A percentile compares a stretch with the other conserved stretches of the same genome.
Evolutionary conservation across 2,329 filamentous ascomycete genomes (phyloP).

Genomic region (Hymenoscyphus albidus): DNA sequence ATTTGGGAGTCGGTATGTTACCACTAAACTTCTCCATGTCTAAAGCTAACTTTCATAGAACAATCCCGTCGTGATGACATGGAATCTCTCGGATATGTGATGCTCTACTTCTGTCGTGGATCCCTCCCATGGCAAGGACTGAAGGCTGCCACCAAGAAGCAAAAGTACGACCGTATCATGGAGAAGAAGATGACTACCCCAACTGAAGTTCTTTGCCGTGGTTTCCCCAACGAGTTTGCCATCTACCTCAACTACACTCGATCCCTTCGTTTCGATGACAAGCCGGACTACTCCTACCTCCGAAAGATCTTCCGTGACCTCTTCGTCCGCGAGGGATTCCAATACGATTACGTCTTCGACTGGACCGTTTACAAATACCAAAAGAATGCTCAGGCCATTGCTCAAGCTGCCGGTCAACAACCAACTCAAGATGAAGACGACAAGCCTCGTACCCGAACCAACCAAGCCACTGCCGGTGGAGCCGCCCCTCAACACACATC

Average conservation of each 20-base stretch:
- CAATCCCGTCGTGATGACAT: conserved; percentile 99
- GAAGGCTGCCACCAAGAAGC: conserved; percentile 98
- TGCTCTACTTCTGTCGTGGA: conserved; percentile 99
- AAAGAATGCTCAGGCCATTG: conserved; percentile 96
- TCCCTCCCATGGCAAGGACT: conserved; percentile 98
- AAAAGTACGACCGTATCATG: conserved; percentile 99
- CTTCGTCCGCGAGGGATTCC: conserved; percentile 97
- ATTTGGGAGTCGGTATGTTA: conserved; percentile 78
- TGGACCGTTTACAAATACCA: conserved; percentile 99
- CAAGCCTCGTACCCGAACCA: conserved; percentile 66
- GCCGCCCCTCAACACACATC: conserved; percentile 48
- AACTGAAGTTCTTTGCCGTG: conserved; percentile 96
- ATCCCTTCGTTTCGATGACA: conserved; percentile 97
- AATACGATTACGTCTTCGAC: conserved; percentile 99
- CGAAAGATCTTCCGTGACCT: conserved; percentile 99
- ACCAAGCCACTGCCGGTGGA: conserved; percentile 60
- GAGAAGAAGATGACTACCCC: conserved; percentile 99
- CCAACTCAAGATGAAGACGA: conserved; percentile 69
- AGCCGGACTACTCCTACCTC: conserved; percentile 99
- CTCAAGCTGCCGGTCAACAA: conserved; percentile 67
- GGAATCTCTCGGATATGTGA: conserved; percentile 98
- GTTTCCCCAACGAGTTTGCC: conserved; percentile 98
- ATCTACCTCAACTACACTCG: conserved; percentile 99
- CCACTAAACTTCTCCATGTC: background rate
- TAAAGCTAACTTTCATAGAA: conserved; percentile 52